phyloP scores from a whole-genome alignment of 2,329 filamentous ascomycete species.

The Apiospora saccharicola region DNA sequence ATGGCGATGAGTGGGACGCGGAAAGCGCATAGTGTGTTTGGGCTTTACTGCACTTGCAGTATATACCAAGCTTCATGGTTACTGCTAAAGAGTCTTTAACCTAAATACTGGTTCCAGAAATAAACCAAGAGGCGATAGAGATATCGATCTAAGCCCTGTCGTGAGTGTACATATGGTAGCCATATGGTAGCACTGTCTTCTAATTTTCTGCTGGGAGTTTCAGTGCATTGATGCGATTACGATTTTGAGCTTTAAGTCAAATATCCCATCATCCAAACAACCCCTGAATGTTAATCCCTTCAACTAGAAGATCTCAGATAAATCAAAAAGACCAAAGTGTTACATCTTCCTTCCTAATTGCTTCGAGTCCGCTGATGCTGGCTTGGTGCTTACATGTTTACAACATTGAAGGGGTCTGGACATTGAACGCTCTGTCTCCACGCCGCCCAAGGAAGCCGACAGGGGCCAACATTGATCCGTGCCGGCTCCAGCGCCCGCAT shows the following conservation, averaged over 20 bases:
- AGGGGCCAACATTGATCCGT: conserved; percentile 17
- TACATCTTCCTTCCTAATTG: not conserved
- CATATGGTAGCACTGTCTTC: not conserved
- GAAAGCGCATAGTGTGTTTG: too few species aligned
- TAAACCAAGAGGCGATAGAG: not conserved
- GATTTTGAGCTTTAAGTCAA: not conserved
- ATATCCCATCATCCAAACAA: not conserved
- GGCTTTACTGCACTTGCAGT: too few species aligned
- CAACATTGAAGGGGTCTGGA: not conserved
- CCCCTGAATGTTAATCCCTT: too few species aligned
- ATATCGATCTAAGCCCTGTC: not conserved
- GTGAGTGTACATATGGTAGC: not conserved
- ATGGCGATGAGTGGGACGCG: too few species aligned
- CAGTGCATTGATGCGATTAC: not conserved
- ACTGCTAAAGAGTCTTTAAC: too few species aligned
- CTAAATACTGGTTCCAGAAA: too few species aligned
- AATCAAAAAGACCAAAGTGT: too few species aligned
- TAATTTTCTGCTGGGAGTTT: not conserved
- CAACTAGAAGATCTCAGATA: too few species aligned
- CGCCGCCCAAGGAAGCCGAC: not conserved
- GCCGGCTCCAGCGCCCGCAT: not conserved
- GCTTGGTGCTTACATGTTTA: not conserved
- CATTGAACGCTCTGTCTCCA: not conserved
- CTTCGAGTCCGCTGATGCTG: not conserved
- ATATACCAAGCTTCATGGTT: too few species aligned